These are phyloP conservation scores for Podospora fimiseda DNA, from an alignment of 495 filamentous ascomycete species.

Conservation along the genomic window DNA sequence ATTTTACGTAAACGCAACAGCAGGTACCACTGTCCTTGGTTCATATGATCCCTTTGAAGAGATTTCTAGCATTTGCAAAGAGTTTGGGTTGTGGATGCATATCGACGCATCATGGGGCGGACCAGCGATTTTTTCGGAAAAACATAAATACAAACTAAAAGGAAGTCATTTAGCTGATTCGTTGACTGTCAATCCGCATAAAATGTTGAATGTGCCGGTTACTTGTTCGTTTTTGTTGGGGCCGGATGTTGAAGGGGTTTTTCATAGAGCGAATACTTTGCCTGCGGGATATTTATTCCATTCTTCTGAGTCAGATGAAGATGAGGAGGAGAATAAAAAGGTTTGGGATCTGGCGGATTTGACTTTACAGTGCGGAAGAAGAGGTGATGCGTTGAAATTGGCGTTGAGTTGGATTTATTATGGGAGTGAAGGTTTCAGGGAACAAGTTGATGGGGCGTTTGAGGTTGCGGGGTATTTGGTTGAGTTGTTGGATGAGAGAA, in stretches of 20 bases:
- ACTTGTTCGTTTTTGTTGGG: conserved; percentile 88
- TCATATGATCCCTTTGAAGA: conserved; percentile 76
- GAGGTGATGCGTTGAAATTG: conserved; percentile 80
- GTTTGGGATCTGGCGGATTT: conserved; percentile 90
- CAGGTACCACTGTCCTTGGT: conserved; percentile 88
- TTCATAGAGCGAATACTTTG: conserved; percentile 78
- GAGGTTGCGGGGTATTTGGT: conserved; percentile 60
- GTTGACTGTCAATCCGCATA: conserved; percentile 86
- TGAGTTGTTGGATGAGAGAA: conserved; percentile 41
- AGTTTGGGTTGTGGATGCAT: conserved; percentile 78
- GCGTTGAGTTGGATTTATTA: conserved; percentile 86
- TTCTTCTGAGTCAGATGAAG: no score
- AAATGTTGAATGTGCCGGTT: conserved; percentile 88
- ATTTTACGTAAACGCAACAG: conserved; percentile 93
- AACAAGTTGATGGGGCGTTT: conserved; percentile 64
- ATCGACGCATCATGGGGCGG: conserved; percentile 90
- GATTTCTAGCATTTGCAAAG: conserved; percentile 65
- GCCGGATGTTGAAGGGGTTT: conserved; percentile 57
- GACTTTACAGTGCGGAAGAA: conserved; percentile 85
- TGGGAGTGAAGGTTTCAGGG: conserved; percentile 52
- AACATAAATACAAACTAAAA: conserved; percentile 55
- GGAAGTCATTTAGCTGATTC: conserved; percentile 71
- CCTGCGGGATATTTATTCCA: conserved; percentile 87
- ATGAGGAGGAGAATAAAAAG: conserved; percentile 24
- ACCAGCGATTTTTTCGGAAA: conserved; percentile 66